Conservation (phyloP, 495 filamentous ascomycete species). For the Podospora australis region DNA sequence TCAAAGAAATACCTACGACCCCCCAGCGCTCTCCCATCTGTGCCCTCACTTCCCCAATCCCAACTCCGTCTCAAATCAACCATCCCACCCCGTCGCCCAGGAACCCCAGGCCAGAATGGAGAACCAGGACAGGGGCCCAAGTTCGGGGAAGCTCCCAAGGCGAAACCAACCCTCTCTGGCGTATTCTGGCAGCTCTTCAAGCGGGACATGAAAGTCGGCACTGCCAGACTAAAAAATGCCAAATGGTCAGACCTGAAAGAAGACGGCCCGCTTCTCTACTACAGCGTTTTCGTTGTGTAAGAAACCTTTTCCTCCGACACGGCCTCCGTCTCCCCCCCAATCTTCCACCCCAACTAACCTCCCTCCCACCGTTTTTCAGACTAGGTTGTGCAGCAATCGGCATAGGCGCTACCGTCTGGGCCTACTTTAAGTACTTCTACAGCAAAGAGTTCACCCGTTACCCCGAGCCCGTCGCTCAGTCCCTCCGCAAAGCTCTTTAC, state of each 20-base stretch:
- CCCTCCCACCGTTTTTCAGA: slow-evolving; percentile 13
- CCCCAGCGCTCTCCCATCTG: not conserved
- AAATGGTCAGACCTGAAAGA: slow-evolving; percentile 25
- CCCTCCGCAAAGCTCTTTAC: slow-evolving; percentile 79
- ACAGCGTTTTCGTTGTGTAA: too few species aligned
- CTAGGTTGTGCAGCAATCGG: slow-evolving; percentile 44
- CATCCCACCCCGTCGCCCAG: not conserved
- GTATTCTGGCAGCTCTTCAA: slow-evolving; percentile 9
- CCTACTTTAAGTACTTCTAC: slow-evolving; percentile 66
- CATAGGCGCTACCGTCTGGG: slow-evolving; percentile 51
- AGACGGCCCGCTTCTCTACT: too few species aligned
- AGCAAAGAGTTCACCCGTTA: slow-evolving; percentile 52
- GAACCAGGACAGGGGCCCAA: not conserved
- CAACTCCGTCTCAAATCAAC: slow-evolving; percentile 21
- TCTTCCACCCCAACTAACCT: not conserved
- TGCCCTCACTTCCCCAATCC: not conserved
- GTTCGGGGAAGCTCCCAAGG: slow-evolving; percentile 15
- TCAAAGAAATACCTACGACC: not conserved
- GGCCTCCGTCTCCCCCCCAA: too few species aligned
- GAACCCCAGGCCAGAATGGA: not conserved
- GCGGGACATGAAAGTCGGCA: slow-evolving; percentile 17
- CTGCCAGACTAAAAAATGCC: slow-evolving; percentile 28
- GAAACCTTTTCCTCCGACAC: too few species aligned
- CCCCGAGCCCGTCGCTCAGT: slow-evolving; percentile 70
- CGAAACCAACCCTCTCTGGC: slow-evolving; percentile 15